A percentile compares a stretch with the other conserved stretches of the same genome.
These are phyloP conservation scores for Leccinum griseonigrum DNA, from an alignment of 1,284 basidiomycete genomes.

Conservation along the genomic window DNA sequence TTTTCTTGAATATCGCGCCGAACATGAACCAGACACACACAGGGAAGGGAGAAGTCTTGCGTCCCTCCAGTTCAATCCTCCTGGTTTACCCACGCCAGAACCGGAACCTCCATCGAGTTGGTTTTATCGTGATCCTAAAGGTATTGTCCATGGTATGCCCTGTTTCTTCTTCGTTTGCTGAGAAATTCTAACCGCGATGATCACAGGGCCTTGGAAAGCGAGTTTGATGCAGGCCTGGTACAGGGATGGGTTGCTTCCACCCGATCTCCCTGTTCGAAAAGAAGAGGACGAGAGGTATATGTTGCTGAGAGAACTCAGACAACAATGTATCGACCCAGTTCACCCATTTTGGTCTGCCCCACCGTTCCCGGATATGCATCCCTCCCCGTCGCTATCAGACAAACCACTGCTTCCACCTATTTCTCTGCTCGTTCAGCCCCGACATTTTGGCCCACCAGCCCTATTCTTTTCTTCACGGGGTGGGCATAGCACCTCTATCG, in stretches of 20 bases:
- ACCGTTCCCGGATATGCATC: slow-evolving; percentile 31
- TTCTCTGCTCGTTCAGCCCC: slow-evolving; percentile 76
- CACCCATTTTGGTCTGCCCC: slow-evolving; percentile 66
- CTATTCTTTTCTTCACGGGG: slow-evolving; percentile 85
- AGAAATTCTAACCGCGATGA: slow-evolving; percentile 8
- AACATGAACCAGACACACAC: slow-evolving; percentile 54
- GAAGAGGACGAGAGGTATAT: slow-evolving; percentile 70
- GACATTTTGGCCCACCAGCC: slow-evolving; percentile 81
- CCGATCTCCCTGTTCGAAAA: slow-evolving; percentile 72
- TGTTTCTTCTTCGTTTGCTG: neutral
- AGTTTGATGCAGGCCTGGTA: slow-evolving; percentile 86
- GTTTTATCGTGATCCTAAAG: slow-evolving; percentile 80
- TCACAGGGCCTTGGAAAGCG: slow-evolving; percentile 76
- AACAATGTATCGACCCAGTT: slow-evolving; percentile 72
- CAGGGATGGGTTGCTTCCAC: slow-evolving; percentile 74
- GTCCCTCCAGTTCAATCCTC: slow-evolving; percentile 70
- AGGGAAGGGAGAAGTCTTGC: slow-evolving; percentile 48
- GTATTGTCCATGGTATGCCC: slow-evolving; percentile 65
- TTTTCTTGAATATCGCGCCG: slow-evolving; percentile 66
- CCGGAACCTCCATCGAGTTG: slow-evolving; percentile 65
- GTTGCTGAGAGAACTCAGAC: slow-evolving; percentile 66
- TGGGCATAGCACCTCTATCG: slow-evolving; percentile 79
- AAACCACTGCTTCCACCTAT: slow-evolving; percentile 71
- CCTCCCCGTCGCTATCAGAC: slow-evolving; percentile 26
- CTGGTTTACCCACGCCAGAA: slow-evolving; percentile 69